Conservation (phyloP, 2,329 filamentous ascomycete species). For the Arthrobotrys musiformis region DNA sequence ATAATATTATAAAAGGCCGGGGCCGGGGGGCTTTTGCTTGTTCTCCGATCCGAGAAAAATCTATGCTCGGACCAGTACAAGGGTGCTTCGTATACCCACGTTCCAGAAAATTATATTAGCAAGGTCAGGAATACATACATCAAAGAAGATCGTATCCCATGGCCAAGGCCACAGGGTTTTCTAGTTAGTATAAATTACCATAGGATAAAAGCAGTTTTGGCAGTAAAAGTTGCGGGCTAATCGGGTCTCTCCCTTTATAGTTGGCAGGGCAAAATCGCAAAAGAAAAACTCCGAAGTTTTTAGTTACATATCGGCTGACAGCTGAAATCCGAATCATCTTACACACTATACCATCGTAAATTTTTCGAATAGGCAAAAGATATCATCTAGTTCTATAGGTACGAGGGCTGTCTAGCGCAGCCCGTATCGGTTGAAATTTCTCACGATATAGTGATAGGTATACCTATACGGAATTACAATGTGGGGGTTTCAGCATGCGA, state of each 20-base stretch:
- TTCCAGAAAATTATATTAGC: conserved; percentile 7
- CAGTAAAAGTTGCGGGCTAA: background rate
- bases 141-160: background rate
- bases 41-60: conserved; percentile 7
- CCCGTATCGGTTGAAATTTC: conserved; percentile 7
- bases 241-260: background rate
- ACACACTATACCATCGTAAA: background rate
- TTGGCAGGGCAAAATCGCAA: background rate
- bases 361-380: background rate
- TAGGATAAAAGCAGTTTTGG: conserved; percentile 1
- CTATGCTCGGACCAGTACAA: background rate
- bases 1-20: conserved; percentile 2
- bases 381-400: conserved; percentile 21
- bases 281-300: background rate
- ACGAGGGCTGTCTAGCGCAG: background rate
- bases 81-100: conserved; percentile 3
- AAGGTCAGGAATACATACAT: background rate
- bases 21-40: background rate
- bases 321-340: background rate
- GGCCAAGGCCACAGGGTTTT: too few species aligned
- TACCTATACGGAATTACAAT: conserved; percentile 36
- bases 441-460: conserved; percentile 9
- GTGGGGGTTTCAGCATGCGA: conserved; percentile 32
- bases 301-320: conserved; percentile 8
- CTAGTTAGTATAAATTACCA: background rate